phyloP scores from a whole-genome alignment of 140 eudicot genomes.

The Bidens hawaiensis region DNA sequence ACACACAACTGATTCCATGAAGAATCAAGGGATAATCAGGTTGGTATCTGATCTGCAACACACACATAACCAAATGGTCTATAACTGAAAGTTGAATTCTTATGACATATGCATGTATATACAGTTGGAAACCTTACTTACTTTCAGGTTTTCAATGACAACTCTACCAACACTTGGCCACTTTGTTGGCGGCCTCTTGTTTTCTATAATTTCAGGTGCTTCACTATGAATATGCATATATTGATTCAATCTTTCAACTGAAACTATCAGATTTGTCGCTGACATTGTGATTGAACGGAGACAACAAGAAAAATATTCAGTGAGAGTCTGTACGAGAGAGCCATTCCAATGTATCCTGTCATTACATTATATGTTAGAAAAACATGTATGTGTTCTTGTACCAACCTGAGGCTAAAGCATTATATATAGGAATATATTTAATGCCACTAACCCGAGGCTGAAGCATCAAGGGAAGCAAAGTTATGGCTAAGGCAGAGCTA shows the following conservation, averaged over 20 bases:
- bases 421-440: constrained; percentile 47
- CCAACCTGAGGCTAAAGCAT: constrained; percentile 52
- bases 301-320: constrained; percentile 55
- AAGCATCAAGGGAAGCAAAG: too few species aligned
- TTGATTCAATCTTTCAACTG: too few species aligned
- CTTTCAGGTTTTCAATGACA: too few species aligned
- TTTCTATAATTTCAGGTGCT: too few species aligned
- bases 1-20: constrained; percentile 56
- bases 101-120: background rate
- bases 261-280: too few species aligned
- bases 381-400: constrained; percentile 7
- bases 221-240: too few species aligned
- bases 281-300: too few species aligned
- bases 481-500: too few species aligned
- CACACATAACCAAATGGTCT: background rate
- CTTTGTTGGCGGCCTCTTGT: too few species aligned
- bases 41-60: constrained; percentile 53
- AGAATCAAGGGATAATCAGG: constrained; percentile 66
- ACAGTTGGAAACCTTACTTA: background rate
- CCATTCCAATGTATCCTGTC: constrained; percentile 67
- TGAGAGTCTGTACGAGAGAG: constrained; percentile 64
- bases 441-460: too few species aligned
- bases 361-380: constrained; percentile 19
- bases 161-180: too few species aligned
- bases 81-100: background rate